Conservation (phyloP, 345 rosid species). For the Microcos paniculata region DNA sequence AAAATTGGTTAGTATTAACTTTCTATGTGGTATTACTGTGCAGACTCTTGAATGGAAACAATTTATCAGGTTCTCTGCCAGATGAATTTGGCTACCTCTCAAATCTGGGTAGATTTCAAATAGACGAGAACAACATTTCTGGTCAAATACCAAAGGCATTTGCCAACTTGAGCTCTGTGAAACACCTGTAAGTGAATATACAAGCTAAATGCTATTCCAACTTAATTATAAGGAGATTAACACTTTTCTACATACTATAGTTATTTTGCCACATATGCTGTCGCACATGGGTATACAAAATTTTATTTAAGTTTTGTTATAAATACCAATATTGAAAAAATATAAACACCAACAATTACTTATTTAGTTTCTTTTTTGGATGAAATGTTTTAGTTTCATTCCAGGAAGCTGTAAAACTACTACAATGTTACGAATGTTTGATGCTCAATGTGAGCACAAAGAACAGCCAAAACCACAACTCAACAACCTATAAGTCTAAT, state of each 20-base stretch:
- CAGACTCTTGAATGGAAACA: conserved; percentile 95
- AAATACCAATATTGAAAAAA: too few species aligned
- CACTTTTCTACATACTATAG: conserved; percentile 1
- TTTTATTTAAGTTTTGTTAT: too few species aligned
- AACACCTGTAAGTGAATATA: conserved; percentile 72
- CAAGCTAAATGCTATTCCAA: conserved; percentile 20
- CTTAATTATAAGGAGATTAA: neutral
- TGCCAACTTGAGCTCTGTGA: conserved; percentile 53
- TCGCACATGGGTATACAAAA: too few species aligned
- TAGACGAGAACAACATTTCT: conserved; percentile 74
- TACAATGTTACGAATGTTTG: too few species aligned
- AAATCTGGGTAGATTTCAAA: conserved; percentile 61
- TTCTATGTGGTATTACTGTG: conserved; percentile 19
- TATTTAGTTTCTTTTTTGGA: too few species aligned
- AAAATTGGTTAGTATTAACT: conserved; percentile 7
- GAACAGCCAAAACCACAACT: too few species aligned
- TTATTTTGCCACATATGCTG: too few species aligned
- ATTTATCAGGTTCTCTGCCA: conserved; percentile 76
- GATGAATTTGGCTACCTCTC: conserved; percentile 73
- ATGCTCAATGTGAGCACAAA: too few species aligned
- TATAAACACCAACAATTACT: too few species aligned
- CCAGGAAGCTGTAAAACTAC: too few species aligned
- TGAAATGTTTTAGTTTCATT: too few species aligned
- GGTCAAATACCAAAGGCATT: conserved; percentile 78
- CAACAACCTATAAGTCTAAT: too few species aligned